Base-by-base conservation (phyloP, 345 rosid species). In the Triadica sebifera region DNA sequence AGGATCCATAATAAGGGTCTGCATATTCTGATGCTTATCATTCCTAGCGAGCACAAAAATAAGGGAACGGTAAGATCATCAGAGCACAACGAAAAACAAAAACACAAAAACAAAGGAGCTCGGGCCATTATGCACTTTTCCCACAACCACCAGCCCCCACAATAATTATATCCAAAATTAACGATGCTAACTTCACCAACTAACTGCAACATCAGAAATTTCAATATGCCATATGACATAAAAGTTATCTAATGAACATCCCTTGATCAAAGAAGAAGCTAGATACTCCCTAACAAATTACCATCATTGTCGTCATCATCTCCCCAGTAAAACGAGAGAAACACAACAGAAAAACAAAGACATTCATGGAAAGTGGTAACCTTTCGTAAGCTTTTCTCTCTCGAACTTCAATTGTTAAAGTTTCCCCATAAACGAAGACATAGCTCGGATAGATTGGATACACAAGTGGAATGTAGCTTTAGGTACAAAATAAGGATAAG, bases 191-290 rank as follows among this genome's bases (percentile, higher is more conserved):
- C 34, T 57, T 55, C 25, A 51, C 56, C 19, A 8, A 22, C 62
- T 20, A 58, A 3, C 16, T 22, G 37, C 34, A 58, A 11, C 12
- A 58, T 58, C 12, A 58, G 62, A 58, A 10, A 58, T 22, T 22
- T 9, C 11, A 58, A 3, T 55, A 19, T 6, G 25, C 24, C 59
- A n/a, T 0, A 55, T 19, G 19, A 38, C 70, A 66, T 69, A 69
- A 29, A 15, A 64, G 41, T 41, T 19, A 52, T 12, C 41, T 13
- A 51, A 69, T 69, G 34, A 37, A 69, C 47, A 69, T 17, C 41
- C 71, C 71, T 29, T 19, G 12, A 68, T 68, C 24, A 49, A 20
- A 45, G 51, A 13, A n/a, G 53, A 45, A 20, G 69, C 53, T 65
- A 43, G 69, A 45, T 10, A 45, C 53, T 65, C 20, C 69, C 29